Base-by-base conservation (phyloP, 108 stramenopile genomes). In the Pseudonitzschia multiseries region DNA sequence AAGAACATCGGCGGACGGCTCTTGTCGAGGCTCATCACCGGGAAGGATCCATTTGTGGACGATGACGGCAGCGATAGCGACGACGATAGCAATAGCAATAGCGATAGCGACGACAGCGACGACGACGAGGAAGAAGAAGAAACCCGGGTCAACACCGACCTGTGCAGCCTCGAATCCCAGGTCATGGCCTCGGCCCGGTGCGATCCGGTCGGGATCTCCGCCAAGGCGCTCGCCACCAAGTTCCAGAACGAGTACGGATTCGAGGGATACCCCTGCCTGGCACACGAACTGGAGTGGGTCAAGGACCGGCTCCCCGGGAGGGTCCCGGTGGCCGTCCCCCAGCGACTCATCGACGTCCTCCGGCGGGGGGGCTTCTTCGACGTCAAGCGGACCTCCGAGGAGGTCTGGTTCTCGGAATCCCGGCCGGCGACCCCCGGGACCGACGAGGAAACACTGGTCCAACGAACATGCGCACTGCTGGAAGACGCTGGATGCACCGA, bases 151-250 rank as follows among this genome's bases (percentile, higher is more conserved):
- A 68, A 70, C 26, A 81, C 68, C 12, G 59, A 56, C 27, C 21
- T 67, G 5, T 79, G 78, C 65, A 87, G 86, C 68, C 71, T 93
- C 57, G 92, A 93, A 75, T 80, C 89, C 8, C 83, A 89, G 51
- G 83, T 88, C 2, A 85, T 93, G 77, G 77, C 82, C 36, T 81
- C 80, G 29, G 26, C 71, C 46, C 69, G 54, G 13, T 81, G 70
- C 40, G 92, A 93, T 73, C 81, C 83, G 10, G 89, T 93, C 42
- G 92, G 89, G 13, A 88, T 93, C 50, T 80, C 87, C 28, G 88
- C 92, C 63, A 89, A 89, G 74, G 89, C 89, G 18, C 72, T 93
- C 33, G 87, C 87, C 24, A 93, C 92, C 20, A 72, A 73, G 53
- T 93, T 93, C 73, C 36, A 67, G n/a, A 57, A 68, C 48, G 78